Evolutionary conservation across 129 eudicot genomes (phyloP).

Genomic region (Dittrichia graveolens): DNA sequence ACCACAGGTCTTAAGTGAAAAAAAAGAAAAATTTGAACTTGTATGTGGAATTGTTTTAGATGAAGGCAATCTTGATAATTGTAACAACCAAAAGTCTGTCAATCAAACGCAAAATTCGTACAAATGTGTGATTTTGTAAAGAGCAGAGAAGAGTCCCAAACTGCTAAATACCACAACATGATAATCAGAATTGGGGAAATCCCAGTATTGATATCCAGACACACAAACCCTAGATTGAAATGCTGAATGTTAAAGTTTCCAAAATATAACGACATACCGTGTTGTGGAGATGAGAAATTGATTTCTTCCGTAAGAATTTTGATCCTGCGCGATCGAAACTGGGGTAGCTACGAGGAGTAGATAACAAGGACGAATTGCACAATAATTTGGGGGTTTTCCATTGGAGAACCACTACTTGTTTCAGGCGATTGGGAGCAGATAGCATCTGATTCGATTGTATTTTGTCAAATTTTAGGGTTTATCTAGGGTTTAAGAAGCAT

Average conservation of each 20-base stretch:
- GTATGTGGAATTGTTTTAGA: no score
- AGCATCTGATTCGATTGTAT: slow-evolving; percentile 31
- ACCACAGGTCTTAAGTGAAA: no score
- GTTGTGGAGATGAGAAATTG: slow-evolving; percentile 12
- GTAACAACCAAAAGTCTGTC: no score
- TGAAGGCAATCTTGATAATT: no score
- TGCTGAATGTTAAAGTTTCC: neutral
- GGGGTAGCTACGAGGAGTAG: neutral
- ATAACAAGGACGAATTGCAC: slow-evolving; percentile 18
- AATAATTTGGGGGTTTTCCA: slow-evolving; percentile 26
- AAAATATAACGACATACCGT: slow-evolving; percentile 26
- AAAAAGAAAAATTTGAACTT: no score
- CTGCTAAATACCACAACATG: neutral
- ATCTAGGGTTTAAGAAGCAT: slow-evolving; percentile 26
- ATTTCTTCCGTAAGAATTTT: slow-evolving; percentile 1
- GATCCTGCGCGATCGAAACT: slow-evolving; percentile 15
- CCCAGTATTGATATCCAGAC: neutral
- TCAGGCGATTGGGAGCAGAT: slow-evolving; percentile 32
- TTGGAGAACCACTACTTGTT: slow-evolving; percentile 16
- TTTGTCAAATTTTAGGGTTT: slow-evolving; percentile 40
- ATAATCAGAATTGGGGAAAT: neutral
- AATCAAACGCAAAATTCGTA: no score
- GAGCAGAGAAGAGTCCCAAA: no score
- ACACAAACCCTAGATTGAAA: slow-evolving; percentile 12
- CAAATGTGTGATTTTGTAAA: no score